Evolutionary conservation across 2,329 filamentous ascomycete species (phyloP), one percentile per base, ranked within the genome.

Genomic region (Pseudocercospora crystallina): DNA sequence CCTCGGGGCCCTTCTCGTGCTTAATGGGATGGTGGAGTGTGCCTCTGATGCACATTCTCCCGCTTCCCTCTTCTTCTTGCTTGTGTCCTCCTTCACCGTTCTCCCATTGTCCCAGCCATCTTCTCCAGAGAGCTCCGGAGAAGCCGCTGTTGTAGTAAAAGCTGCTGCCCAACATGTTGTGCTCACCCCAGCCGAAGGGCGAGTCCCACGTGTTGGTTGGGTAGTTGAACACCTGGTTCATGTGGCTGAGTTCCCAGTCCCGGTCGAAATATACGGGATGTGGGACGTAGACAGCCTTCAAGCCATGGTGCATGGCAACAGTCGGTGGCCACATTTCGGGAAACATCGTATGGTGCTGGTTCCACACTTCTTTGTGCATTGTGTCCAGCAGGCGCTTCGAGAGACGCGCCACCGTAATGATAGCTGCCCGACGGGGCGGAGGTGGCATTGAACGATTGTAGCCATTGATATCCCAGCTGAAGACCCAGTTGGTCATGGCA

Each of bases 261-360:
- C 87, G 81, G 69, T 92, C 87, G 63, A 90, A 88, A 69, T 84
- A 91, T 40, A 91, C 81, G 1, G 88, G 87, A 68, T 91, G 87
- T 9, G 88, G 88, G 9, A 83, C 86, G 63, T 85, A 89, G 3
- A 90, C 85, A 4, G 86, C 83, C 71, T 92, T 92, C 42, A 91
- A 75, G 5, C 89, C 87, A 65, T 94, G 87, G 56, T 90, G 81
- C 13, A 92, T 76, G 0, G 86, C 83, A 20, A 86, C 80, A 0
- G 86, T 86, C 48, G 86, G 84, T 0, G 87, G 83, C 53, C 84
- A 87, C 87, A 92, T 90, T 66, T 92, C 88, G 0, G 87, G 87
- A 51, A 85, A 86, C 61, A 91, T 83, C 63, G 74, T 72, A 64
- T 90, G 86, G 62, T 87, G 86, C 56, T 86, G 85, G 11, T 80